Base-by-base conservation (phyloP, 139 green algal species). In the Chlorella sp. region DNA sequence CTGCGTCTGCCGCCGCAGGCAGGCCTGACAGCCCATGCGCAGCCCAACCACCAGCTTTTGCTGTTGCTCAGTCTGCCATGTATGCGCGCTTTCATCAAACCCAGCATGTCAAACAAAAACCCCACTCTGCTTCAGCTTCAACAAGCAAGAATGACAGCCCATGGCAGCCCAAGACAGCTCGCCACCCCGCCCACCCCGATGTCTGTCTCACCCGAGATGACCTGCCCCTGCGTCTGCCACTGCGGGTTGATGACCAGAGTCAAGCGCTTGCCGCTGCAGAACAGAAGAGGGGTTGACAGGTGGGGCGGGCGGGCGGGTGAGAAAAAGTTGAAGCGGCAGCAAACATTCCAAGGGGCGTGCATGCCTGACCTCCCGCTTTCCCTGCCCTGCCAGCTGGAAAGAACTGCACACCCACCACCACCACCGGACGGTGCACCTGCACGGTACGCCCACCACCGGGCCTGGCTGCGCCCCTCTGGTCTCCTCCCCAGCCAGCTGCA, bases 241-340 rank as follows among this genome's bases (percentile, higher is more conserved):
- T 98, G 96, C 69, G 96, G 95, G 89, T 98, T 98, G 83, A 98
- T 85, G 73, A 98, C 93, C 21, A 98, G 87, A 53, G 91, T 92
- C 36, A 95, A 91, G 3, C 92, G 89, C 64, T 93, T 36, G 42
- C 92, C 91, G 85, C 90, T 88, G 84, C 84, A 34, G 28, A 36
- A 79, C 28, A 53, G 36, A 15, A 4, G 30, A n/a, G 83, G 57
- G 81, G 12, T 36, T 22, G 22, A 34, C 68, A 76, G 64, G 64
- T 30, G 64, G 22, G 24, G 64, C 64, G 24, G 64, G 64, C 21
- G 24, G 48, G 48, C 64, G 64, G 5, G 5, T 73, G 64, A 73
- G 64, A 3, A 30, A 16, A 30, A 30, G 64, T 4, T 9, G 24
- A 14, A 73, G 24, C 22, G 5, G 64, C 22, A 73, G 11, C 64